Evolutionary conservation across 2,329 filamentous ascomycete species (phyloP), one percentile per base, ranked within the genome.

Genomic region (Taxawa tesnikishii): DNA sequence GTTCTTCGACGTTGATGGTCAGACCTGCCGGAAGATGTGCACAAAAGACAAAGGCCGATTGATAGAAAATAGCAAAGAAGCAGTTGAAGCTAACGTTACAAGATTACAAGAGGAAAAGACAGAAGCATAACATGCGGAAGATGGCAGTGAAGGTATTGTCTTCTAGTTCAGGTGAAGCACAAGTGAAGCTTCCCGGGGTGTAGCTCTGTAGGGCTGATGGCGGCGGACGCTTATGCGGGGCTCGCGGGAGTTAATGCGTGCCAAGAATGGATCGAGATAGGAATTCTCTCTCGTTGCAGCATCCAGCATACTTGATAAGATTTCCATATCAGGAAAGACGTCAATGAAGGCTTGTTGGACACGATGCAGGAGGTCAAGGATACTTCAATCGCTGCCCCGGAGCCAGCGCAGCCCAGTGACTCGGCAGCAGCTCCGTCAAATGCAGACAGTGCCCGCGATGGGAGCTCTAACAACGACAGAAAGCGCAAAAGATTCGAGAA

Each of bases 401-500:
- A 26, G 25, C 11, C 28, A 8, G 34, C 33, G 26, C 26, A 8
- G 26, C 18, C 17, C 15, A n/a, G 9, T 11, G 15, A 12, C 9
- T 15, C 12, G 5, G 12, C 27, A 8, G 12, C 27, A 29, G 17
- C 15, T 15, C 9, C n/a, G 12, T 10, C 27, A 10, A 10, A 14
- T 14, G 16, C 34, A 30, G 18, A 10, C 12, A 27, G 32, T 5
- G 21, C 17, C 11, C 28, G 26, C 4, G 15, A 13, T 17, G 26
- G 15, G 9, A 11, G 15, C 13, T 29, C 25, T 11, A 29, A 37
- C 34, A 23, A 16, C 15, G 38, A 40, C 23, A 33, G 38, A 25
- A 41, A 43, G 32, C 40, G 40, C 28, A 43, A 41, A 31, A 31
- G 40, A 26, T 34, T 30, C 25, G 17, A 40, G 12, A 36, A 46